Base-by-base conservation (phyloP, 2,329 filamentous ascomycete species). In the Clonostachys byssicola region DNA sequence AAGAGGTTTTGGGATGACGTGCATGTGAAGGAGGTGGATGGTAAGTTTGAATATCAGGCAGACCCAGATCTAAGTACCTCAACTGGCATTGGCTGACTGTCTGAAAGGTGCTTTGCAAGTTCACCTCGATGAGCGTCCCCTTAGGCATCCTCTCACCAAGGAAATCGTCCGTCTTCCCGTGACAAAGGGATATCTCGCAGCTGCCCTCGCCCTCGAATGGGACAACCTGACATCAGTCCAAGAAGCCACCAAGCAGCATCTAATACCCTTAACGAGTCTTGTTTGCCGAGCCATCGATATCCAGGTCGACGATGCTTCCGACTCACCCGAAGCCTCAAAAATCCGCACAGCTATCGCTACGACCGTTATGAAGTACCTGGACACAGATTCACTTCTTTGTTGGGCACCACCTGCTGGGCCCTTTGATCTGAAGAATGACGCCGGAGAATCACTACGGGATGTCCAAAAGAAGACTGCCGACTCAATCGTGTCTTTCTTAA, bases 1-100 rank as follows among this genome's bases (percentile, higher is more conserved):
- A 88, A 84, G 71, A 80, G 92, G 46, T 96, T 96, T 72, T 97
- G 92, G 92, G 89, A 87, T 65, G 80, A 94, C 61, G 89, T 94
- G 2, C 66, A 76, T 51, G 83, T 96, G 36, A 74, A 78, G 54
- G 81, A 87, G 60, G 77, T 78, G 10, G 72, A 84, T 52, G 85
- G 86, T 88, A 71, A 48, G 67, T 54, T 3, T 7, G 12, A 43
- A 34, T 17, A 10, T 5, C 42, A 43, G 7, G 17, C 36, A 30
- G 18, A 40, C 23, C 23, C 3, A 9, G 23, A 9, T 30, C 23
- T 10, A 30, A 30, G 23, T 30, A 30, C 9, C 23, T 30, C 23
- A 30, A 30, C 9, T 30, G 18, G 16, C 34, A 13, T 30, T 12
- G 16, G 30, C 34, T 47, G 35, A 47, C n/a, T 43, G 13, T 48